Conservation (phyloP, 805 yeast genomes). For the Spathaspora arborariae region DNA sequence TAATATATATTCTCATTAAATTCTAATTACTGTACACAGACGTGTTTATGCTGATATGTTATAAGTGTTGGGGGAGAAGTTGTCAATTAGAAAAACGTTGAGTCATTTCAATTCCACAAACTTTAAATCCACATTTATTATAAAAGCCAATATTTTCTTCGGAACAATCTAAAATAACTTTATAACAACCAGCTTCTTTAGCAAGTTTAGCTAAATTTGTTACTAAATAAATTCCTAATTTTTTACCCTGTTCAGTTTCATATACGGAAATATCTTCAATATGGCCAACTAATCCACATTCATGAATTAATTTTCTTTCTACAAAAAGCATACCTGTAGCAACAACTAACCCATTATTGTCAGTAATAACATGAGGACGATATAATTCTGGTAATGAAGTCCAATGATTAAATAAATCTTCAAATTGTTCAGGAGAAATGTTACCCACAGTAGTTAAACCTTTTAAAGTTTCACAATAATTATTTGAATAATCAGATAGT, state of each 20-base stretch:
- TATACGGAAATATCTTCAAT: conserved; percentile 91
- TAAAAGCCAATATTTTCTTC: conserved; percentile 80
- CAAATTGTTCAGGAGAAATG: conserved; percentile 49
- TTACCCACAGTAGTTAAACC: conserved; percentile 84
- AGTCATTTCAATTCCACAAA: conserved; percentile 66
- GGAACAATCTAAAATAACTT: conserved; percentile 85
- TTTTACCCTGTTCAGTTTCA: conserved; percentile 73
- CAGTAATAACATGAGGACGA: conserved; percentile 65
- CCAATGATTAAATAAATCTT: conserved; percentile 58
- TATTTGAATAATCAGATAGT: conserved; percentile 54
- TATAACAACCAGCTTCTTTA: conserved; percentile 66
- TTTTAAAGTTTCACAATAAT: conserved; percentile 57
- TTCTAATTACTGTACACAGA: neutral
- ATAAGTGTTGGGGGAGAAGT: neutral
- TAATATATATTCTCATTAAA: neutral
- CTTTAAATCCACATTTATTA: conserved; percentile 75
- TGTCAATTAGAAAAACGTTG: neutral
- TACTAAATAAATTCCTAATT: conserved; percentile 69
- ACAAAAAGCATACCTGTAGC: conserved; percentile 82
- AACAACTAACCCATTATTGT: conserved; percentile 51
- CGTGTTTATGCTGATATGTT: neutral
- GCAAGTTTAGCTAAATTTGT: conserved; percentile 59
- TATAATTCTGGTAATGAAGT: conserved; percentile 47
- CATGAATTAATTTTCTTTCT: conserved; percentile 81
- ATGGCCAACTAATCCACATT: conserved; percentile 84